Base-by-base conservation (phyloP, 148 eudicot genomes). In the Linanthus parryae region DNA sequence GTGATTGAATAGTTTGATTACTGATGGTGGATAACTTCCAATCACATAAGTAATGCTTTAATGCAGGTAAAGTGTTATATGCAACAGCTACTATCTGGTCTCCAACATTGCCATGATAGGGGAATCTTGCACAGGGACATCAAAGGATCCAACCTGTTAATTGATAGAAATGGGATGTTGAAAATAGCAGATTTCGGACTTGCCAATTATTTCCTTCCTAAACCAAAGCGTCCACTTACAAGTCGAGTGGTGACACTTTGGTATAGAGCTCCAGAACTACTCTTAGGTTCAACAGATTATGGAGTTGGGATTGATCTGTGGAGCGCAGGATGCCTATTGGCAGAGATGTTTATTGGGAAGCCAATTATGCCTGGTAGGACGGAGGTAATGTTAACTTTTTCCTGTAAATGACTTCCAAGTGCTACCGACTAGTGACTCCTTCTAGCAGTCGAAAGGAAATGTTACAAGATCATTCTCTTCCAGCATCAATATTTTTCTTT, bases 101-200 rank as follows among this genome's bases (percentile, higher is more conserved):
- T 75, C 23, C 55, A 67, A 54, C 81, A 75, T 56, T 67, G 76
- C 52, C 81, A 75, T 39, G 73, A 52, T 20, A 67, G 56, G 57
- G 81, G 81, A 55, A 67, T 75, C 26, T 60, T 75, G 60, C 81
- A 75, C 21, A 59, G 81, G 58, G 81, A 75, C 62, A 71, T 75
- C 35, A 75, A 75, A 53, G 73, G 73, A 44, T 75, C 81, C 19
- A 75, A 75, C 45, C 51, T 75, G 52, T 53, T 75, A 55, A 75
- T 75, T 34, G 81, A 75, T 24, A 47, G 39, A 25, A 63, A 55
- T 41, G 81, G 81, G 30, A 54, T 63, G 58, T 61, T 75, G 46
- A 67, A 71, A 54, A 67, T 75, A 49, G 80, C 76, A 22, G 80
- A 75, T 67, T 75, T 75, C 34, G 76, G 80, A n/a, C 73, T 75